Conservation (phyloP, 169 alveolate species). For the Cryptosporidium muris region DNA sequence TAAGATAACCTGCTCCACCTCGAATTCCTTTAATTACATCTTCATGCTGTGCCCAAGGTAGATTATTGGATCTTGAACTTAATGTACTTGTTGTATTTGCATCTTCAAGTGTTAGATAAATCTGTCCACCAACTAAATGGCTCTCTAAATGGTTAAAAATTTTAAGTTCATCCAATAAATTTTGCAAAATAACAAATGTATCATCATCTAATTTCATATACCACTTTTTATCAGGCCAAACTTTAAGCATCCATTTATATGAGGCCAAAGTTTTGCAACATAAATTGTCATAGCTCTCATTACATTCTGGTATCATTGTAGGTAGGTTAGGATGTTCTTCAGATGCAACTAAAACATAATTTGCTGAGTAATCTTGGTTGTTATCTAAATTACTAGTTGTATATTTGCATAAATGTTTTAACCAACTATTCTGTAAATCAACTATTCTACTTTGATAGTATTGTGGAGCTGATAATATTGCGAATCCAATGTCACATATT, state of each 20-base stretch:
- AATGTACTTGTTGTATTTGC: background rate
- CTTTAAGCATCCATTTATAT: slow-evolving; percentile 47
- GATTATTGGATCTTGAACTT: slow-evolving; percentile 39
- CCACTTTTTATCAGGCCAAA: slow-evolving; percentile 71
- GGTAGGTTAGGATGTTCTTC: slow-evolving; percentile 20
- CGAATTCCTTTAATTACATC: slow-evolving; percentile 64
- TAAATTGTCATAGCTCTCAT: slow-evolving; percentile 44
- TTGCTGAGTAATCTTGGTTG: slow-evolving; percentile 1
- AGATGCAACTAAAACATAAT: slow-evolving; percentile 40
- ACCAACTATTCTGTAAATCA: slow-evolving; percentile 55
- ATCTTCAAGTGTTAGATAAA: slow-evolving; percentile 58
- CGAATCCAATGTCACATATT: slow-evolving; percentile 64
- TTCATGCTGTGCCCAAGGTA: slow-evolving; percentile 56
- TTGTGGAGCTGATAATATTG: slow-evolving; percentile 63
- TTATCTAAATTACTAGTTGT: background rate
- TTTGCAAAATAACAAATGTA: slow-evolving; percentile 35
- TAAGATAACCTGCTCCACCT: slow-evolving; percentile 70
- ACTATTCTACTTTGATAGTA: slow-evolving; percentile 46
- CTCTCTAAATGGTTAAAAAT: slow-evolving; percentile 12
- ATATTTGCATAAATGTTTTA: slow-evolving; percentile 45
- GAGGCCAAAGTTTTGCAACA: slow-evolving; percentile 70
- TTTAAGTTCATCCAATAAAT: slow-evolving; percentile 45
- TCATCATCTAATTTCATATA: slow-evolving; percentile 70
- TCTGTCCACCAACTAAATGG: slow-evolving; percentile 55
- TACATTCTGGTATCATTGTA: slow-evolving; percentile 56